Base-by-base conservation (phyloP, 805 yeast genomes). In the Yamadazyma sp. region DNA sequence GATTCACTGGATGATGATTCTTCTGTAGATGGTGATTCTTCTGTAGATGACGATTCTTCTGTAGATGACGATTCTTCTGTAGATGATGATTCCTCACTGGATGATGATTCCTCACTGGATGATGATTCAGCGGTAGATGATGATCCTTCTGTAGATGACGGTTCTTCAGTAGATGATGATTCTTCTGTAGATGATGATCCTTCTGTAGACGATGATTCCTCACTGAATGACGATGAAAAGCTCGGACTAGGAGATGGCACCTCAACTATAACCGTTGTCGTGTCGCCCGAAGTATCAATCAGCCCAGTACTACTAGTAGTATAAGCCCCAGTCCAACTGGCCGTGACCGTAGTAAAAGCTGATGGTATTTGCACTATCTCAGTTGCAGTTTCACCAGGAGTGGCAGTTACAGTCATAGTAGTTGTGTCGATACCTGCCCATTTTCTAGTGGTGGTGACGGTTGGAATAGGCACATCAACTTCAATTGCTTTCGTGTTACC, bases 401-500 rank as follows among this genome's bases (percentile, higher is more conserved):
- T 12, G 15, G 49, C 45, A 7, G 55, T 41, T n/a, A 19, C 26
- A 3, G 60, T 56, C 7, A 43, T 40, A 15, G 48, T 38, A 5
- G 37, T 20, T 11, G 42, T 33, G 6, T 32, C 40, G 11, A 37
- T 8, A 9, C 53, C 50, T 4, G 53, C 45, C 46, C 46, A 42
- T 6, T 29, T 26, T 12, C 3, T 5, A 5, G 53, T 45, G 28
- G 38, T 41, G 7, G 46, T 38, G 10, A 24, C 45, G 11, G 46
- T 44, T 20, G 51, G 55, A 37, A 33, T 38, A 27, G 60, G 60
- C 10, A 48, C 53, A 15, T 42, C 42, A n/a, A 52, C 55, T 13
- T 44, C 49, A 17, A 53, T 54, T 3, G 59, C 55, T 33, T 35
- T 49, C 6, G 60, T 57, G n/a, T 40, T 29, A 8, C 41, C 49